Conservation (phyloP, 352 stramenopile genomes). For the Phytophthora capsici region DNA sequence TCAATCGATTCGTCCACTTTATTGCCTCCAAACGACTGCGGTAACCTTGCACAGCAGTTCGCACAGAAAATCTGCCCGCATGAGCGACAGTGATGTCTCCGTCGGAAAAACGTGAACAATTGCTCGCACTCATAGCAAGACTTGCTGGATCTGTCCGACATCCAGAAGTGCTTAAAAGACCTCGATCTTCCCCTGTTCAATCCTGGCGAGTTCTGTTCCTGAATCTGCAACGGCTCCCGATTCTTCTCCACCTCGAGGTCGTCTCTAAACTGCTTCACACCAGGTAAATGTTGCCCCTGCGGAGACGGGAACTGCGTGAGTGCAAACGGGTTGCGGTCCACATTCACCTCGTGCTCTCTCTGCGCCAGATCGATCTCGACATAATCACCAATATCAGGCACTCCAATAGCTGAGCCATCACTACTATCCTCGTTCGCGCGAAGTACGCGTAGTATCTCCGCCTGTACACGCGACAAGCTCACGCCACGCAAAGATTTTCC, state of each 20-base stretch:
- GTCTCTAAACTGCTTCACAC: conserved; percentile 63
- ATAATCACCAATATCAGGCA: conserved; percentile 39
- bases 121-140: conserved; percentile 84
- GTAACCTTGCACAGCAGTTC: conserved; percentile 79
- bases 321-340: conserved; percentile 72
- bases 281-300: conserved; percentile 64
- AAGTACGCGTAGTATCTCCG: conserved; percentile 45
- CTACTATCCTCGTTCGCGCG: conserved; percentile 10
- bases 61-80: conserved; percentile 89
- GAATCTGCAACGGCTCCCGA: conserved; percentile 31
- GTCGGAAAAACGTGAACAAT: conserved; percentile 84
- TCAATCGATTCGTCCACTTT: conserved; percentile 84
- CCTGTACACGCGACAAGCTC: conserved; percentile 58
- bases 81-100: conserved; percentile 83
- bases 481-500: conserved; percentile 56
- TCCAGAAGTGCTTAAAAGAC: conserved; percentile 90
- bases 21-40: conserved; percentile 76
- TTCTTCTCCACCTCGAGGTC: conserved; percentile 19
- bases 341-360: conserved; percentile 63
- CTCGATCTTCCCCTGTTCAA: conserved; percentile 57
- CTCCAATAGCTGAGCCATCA: conserved; percentile 25
- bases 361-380: conserved; percentile 71
- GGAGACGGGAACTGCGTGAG: conserved; percentile 82
- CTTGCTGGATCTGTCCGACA: conserved; percentile 88
- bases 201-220: conserved; percentile 30